Conservation (phyloP, 1,284 basidiomycete genomes). For the Lentinula novae-zelandiae region DNA sequence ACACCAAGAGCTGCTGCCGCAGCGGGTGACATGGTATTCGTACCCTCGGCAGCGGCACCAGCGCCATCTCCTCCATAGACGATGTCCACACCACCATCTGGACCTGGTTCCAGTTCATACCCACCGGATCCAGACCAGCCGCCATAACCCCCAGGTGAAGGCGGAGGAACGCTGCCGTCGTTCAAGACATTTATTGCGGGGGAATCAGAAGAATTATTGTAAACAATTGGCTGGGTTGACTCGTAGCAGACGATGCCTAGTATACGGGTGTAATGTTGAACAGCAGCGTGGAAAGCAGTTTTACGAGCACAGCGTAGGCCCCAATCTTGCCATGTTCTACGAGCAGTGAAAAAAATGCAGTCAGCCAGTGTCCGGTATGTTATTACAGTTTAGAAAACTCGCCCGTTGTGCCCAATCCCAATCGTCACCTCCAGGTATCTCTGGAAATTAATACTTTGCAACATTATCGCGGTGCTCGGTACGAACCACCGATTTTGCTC, state of each 20-base stretch:
- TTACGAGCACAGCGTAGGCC: constrained; percentile 52
- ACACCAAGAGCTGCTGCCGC: constrained; percentile 2
- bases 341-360: constrained; percentile 7
- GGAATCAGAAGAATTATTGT: constrained; percentile 23
- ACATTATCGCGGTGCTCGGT: constrained; percentile 55
- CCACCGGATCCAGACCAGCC: neutral
- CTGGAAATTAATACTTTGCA: constrained; percentile 63
- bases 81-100: constrained; percentile 1
- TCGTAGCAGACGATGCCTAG: constrained; percentile 60
- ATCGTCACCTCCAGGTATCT: constrained; percentile 64
- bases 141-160: neutral
- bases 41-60: neutral
- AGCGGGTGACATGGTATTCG: neutral
- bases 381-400: constrained; percentile 25
- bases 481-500: constrained; percentile 77
- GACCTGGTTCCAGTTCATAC: neutral
- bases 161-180: neutral
- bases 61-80: neutral
- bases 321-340: constrained; percentile 51
- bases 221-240: constrained; percentile 56
- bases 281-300: constrained; percentile 75
- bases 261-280: constrained; percentile 64
- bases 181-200: neutral
- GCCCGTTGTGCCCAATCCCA: constrained; percentile 65
- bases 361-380: neutral